These are phyloP conservation scores for Fraxinus paxiana DNA, from an alignment of 305 asterid species.

Conservation along the genomic window DNA sequence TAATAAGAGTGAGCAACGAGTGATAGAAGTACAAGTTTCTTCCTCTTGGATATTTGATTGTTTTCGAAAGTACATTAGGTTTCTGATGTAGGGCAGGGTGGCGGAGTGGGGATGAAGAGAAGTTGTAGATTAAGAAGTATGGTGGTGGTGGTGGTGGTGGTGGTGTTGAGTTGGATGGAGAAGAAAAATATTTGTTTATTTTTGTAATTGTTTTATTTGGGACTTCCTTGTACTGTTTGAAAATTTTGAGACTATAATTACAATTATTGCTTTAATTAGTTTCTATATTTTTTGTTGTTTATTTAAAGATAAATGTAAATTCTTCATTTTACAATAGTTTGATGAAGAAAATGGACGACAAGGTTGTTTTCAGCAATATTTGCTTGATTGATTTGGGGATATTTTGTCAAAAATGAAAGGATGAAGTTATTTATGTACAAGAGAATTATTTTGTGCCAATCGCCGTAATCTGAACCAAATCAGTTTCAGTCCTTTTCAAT, in stretches of 20 bases:
- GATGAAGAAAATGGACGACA: neutral
- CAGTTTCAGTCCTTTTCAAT: neutral
- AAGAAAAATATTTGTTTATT: too few relatives aligned
- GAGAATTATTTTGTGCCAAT: too few relatives aligned
- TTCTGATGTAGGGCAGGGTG: neutral
- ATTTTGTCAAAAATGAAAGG: neutral
- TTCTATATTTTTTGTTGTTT: too few relatives aligned
- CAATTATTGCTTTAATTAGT: too few relatives aligned
- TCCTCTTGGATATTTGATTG: conserved; percentile 12
- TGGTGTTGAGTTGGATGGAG: too few relatives aligned
- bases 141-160: neutral
- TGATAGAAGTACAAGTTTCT: conserved; percentile 22
- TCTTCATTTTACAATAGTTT: neutral
- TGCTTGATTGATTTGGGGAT: neutral
- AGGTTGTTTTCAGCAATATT: neutral
- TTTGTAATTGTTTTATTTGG: too few relatives aligned
- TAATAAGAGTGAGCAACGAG: conserved; percentile 40
- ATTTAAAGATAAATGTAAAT: neutral
- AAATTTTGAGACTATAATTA: too few relatives aligned
- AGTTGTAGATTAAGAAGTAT: neutral
- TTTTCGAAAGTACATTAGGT: conserved; percentile 29
- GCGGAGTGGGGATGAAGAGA: neutral
- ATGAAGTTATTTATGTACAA: neutral
- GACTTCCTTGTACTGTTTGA: too few relatives aligned
- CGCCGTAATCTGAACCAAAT: neutral